These are phyloP conservation scores for Claviceps sp. DNA, from an alignment of 2,329 filamentous ascomycete genomes.

Conservation along the genomic window DNA sequence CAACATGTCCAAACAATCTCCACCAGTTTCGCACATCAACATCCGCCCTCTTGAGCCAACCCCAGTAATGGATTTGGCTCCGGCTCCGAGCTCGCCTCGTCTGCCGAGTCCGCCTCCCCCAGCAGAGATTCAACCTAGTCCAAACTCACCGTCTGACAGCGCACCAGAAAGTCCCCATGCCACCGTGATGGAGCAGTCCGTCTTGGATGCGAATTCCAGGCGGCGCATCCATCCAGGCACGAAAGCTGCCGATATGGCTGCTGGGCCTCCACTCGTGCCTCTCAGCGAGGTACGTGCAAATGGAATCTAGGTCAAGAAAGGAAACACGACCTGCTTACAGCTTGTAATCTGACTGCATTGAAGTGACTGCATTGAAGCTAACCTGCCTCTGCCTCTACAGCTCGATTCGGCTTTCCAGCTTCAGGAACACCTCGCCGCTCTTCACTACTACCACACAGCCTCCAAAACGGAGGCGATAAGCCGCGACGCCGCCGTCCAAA, in stretches of 20 bases:
- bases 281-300: conserved; percentile 56
- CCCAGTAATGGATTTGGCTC: conserved; percentile 39
- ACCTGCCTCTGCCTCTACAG: conserved; percentile 27
- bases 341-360: not conserved
- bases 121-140: conserved; percentile 83
- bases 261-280: conserved; percentile 78
- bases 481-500: conserved; percentile 57
- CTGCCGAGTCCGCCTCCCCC: conserved; percentile 90
- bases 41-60: not conserved
- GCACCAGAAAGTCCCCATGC: conserved; percentile 38
- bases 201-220: conserved; percentile 59
- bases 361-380: not conserved
- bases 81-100: conserved; percentile 69
- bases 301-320: not conserved
- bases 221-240: conserved; percentile 87
- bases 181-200: conserved; percentile 48
- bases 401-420: conserved; percentile 96
- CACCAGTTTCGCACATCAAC: not conserved
- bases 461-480: conserved; percentile 58
- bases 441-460: conserved; percentile 69
- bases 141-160: conserved; percentile 58
- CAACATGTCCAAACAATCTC: not conserved
- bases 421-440: conserved; percentile 88
- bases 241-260: conserved; percentile 82
- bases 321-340: not conserved